A percentile compares a stretch with the other conserved stretches of the same genome.
Evolutionary conservation across 495 filamentous ascomycete species (phyloP).

Genomic region (Xylaria grammica): DNA sequence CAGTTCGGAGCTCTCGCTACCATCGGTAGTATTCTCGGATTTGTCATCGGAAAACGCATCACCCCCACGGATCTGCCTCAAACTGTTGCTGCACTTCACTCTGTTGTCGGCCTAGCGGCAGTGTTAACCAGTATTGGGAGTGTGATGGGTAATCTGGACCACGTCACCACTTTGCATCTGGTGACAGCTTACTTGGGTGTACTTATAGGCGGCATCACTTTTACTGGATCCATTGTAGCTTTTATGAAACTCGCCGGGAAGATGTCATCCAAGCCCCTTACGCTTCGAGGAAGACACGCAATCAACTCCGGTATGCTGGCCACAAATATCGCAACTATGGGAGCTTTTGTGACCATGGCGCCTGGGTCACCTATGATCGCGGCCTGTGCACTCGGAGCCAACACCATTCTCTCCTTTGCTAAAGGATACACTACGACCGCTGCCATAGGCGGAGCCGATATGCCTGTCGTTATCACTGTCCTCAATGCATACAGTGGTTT

Average conservation of each 20-base stretch:
- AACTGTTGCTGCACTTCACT: slow-evolving; percentile 80
- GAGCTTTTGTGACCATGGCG: slow-evolving; percentile 75
- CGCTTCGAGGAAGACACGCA: slow-evolving; percentile 70
- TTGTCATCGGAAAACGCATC: slow-evolving; percentile 79
- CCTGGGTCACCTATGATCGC: slow-evolving; percentile 75
- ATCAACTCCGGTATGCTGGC: slow-evolving; percentile 73
- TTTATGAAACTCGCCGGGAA: slow-evolving; percentile 78
- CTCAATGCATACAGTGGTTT: slow-evolving; percentile 87
- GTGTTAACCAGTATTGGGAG: slow-evolving; percentile 83
- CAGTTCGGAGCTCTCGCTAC: slow-evolving; percentile 76
- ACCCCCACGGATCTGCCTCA: slow-evolving; percentile 82
- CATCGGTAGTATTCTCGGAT: slow-evolving; percentile 64
- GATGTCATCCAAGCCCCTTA: slow-evolving; percentile 75
- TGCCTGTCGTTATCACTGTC: slow-evolving; percentile 86
- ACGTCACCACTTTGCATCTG: slow-evolving; percentile 74
- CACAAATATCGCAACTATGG: slow-evolving; percentile 77
- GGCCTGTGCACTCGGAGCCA: slow-evolving; percentile 72
- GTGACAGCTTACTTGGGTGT: slow-evolving; percentile 82
- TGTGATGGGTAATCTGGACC: slow-evolving; percentile 68
- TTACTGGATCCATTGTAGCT: slow-evolving; percentile 82
- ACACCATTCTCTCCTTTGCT: slow-evolving; percentile 74
- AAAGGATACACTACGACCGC: slow-evolving; percentile 84
- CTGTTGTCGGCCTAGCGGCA: slow-evolving; percentile 80
- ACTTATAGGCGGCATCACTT: slow-evolving; percentile 80
- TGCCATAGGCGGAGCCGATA: slow-evolving; percentile 84